Base-by-base conservation (phyloP, 73 alveolate species). In the Chromera velia region DNA sequence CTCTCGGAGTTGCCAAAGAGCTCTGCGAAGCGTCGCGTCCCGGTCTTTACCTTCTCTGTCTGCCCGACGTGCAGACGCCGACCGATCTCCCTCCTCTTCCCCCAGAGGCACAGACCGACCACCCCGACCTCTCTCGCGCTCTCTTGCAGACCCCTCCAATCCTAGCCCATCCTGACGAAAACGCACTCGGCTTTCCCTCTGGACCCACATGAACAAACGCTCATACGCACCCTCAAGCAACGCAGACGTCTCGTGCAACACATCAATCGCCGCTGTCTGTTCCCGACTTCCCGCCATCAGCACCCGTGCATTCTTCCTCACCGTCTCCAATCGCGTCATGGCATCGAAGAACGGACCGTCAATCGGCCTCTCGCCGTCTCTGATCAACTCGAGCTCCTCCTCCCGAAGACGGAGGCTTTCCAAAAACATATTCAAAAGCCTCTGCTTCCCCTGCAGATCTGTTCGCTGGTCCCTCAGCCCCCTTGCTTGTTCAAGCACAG, bases 171-270 rank as follows among this genome's bases (percentile, higher is more conserved):
- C 0, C 33, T 0, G 4, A 4, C 19, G 22, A 34, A 33, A 19
- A 19, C 9, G 4, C 28, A 65, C 1, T 34, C 45, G 26, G 0
- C 28, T 70, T 34, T 74, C 40, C 76, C 19, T 33, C 26, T 28
- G 34, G 45, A 18, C 84, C 86, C 86, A 80, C 1, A 80, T 80
- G 28, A 80, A 80, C 80, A 80, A 47, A 4, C 86, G 86, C 70
- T 80, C 86, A 34, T 80, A 80, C 29, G 46, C 28, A 27, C 71
- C 86, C 80, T 80, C 86, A 32, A 80, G 67, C 18, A 80, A 40
- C 46, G 69, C 86, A 1, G 86, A 80, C 19, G 86, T 80, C 72
- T 80, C 86, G n/a, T 80, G 86, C 65, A 80, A 68, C 33, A 80
- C 70, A 67, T 80, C 86, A 22, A 80, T 80, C 24, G 80, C 86